Percentiles rank a stretch among this genome's conserved stretches.
These are phyloP conservation scores for Saururus chinensis DNA, from an alignment of 164 flowering plant species.

Conservation along the genomic window DNA sequence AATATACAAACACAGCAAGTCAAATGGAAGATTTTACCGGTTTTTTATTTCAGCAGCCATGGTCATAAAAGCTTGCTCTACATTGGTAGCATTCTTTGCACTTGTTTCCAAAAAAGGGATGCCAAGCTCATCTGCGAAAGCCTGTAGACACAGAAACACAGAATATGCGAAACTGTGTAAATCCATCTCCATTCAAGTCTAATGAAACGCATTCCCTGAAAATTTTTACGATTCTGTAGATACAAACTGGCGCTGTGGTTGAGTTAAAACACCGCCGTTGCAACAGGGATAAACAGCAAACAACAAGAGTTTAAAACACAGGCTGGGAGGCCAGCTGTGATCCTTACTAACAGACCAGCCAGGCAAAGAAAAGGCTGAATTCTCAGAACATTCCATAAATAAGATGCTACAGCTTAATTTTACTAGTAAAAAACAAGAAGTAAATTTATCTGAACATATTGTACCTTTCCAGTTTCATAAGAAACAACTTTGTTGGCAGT, in stretches of 20 bases:
- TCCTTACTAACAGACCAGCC: too few relatives aligned
- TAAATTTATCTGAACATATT: background rate
- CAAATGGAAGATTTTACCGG: conserved; percentile 8
- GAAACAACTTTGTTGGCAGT: conserved; percentile 25
- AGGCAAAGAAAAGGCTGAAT: too few relatives aligned
- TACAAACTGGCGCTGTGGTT: too few relatives aligned
- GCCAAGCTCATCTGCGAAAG: conserved; percentile 32
- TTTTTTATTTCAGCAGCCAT: conserved; percentile 31
- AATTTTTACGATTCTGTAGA: too few relatives aligned
- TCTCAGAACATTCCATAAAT: background rate
- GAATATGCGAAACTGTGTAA: too few relatives aligned
- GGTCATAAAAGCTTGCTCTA: conserved; percentile 30
- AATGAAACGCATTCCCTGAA: too few relatives aligned
- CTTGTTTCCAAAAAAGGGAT: conserved; percentile 31
- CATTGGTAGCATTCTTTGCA: conserved; percentile 28
- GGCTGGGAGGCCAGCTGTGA: too few relatives aligned
- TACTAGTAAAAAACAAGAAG: background rate
- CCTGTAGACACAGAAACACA: conserved; percentile 10
- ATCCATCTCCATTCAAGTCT: too few relatives aligned
- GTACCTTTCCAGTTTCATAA: conserved; percentile 28
- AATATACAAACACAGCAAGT: too few relatives aligned
- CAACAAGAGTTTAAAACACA: too few relatives aligned
- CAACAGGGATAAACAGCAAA: too few relatives aligned
- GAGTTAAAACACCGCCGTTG: too few relatives aligned
- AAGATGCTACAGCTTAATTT: background rate